A percentile compares a stretch with the other conserved stretches of the same genome.
Conservation (phyloP, 257 asterid species). For the Lavandula angustifolia region DNA sequence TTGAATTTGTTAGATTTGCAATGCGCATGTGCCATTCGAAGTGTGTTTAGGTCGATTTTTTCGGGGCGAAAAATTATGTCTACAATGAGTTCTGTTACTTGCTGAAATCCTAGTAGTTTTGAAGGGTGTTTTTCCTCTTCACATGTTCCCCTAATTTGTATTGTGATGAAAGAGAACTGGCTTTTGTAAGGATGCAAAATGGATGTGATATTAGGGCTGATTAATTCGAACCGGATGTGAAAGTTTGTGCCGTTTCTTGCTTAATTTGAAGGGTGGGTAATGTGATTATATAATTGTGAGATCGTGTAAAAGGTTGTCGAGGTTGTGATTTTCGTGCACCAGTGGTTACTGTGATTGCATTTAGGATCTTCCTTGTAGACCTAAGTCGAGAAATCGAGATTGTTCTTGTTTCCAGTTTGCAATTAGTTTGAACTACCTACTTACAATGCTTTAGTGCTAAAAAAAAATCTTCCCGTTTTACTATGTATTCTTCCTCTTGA, state of each 20-base stretch:
- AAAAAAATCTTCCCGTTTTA: neutral
- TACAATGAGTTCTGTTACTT: conserved; percentile 12
- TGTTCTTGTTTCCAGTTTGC: conserved; percentile 9
- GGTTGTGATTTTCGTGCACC: neutral
- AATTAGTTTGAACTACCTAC: neutral
- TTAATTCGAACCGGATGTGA: conserved; percentile 14
- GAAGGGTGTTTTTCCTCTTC: neutral
- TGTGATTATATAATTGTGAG: too few relatives aligned
- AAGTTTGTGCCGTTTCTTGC: neutral
- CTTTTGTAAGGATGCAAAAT: conserved; percentile 23
- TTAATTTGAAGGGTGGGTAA: too few relatives aligned
- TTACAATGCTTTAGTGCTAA: neutral
- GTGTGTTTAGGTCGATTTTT: conserved; percentile 19
- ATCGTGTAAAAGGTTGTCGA: too few relatives aligned
- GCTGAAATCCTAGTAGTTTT: conserved; percentile 1
- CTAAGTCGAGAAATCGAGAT: neutral
- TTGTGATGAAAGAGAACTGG: conserved; percentile 15
- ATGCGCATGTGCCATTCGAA: conserved; percentile 26
- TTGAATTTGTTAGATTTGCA: conserved; percentile 13
- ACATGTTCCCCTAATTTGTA: neutral
- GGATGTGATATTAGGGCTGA: neutral
- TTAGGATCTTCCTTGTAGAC: neutral
- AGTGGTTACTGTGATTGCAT: neutral
- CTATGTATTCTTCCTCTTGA: neutral
- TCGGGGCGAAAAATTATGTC: conserved; percentile 5